phyloP scores from a whole-genome alignment of 148 eudicot species.

The Rhododendron simsii region DNA sequence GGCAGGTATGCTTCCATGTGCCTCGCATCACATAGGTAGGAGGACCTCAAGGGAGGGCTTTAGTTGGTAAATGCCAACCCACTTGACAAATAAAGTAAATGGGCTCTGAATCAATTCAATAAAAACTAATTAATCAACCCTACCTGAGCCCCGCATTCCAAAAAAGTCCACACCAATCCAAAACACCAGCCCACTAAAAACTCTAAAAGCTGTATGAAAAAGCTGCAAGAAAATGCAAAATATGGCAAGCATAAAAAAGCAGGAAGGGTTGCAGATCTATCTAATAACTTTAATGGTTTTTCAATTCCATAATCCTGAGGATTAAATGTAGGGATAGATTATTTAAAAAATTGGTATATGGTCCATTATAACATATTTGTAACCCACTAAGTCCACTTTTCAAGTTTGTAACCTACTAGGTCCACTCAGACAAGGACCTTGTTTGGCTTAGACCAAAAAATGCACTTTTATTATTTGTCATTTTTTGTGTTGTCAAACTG shows the following conservation, averaged over 20 bases:
- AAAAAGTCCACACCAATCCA: background rate
- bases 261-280: background rate
- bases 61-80: background rate
- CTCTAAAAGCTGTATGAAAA: background rate
- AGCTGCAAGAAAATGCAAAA: background rate
- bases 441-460: no score
- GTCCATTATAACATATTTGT: no score
- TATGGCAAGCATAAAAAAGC: background rate
- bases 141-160: background rate
- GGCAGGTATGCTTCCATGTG: background rate
- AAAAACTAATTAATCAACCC: background rate
- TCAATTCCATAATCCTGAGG: no score
- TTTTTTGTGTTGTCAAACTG: no score
- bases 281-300: background rate
- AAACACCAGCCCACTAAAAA: conserved; percentile 1
- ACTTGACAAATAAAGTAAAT: background rate
- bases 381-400: no score
- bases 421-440: no score
- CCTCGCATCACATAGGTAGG: background rate
- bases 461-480: no score
- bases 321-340: no score
- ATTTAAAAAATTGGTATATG: no score
- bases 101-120: background rate
- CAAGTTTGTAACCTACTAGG: no score
- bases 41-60: background rate